These are phyloP conservation scores for Hsuehochloa calcarea DNA, from an alignment of 176 grass and related monocot species.

Conservation along the genomic window DNA sequence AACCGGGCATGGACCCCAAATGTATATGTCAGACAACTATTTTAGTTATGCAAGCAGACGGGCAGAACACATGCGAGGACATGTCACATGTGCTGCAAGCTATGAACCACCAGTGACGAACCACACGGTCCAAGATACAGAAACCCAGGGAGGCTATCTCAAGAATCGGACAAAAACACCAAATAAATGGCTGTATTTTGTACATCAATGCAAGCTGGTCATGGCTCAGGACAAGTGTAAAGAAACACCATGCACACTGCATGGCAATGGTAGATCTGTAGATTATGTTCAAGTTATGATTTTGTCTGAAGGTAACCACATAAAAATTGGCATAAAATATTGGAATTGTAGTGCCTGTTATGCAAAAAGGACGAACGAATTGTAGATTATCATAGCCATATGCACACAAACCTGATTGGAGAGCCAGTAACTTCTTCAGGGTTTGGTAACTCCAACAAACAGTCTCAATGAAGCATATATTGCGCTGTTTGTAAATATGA, in stretches of 20 bases:
- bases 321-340: too few species aligned
- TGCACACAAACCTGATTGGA: background rate
- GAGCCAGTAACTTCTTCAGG: background rate
- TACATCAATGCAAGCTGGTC: background rate
- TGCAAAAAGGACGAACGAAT: background rate
- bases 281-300: background rate
- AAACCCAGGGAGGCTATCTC: background rate
- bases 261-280: background rate
- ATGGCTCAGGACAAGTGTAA: background rate
- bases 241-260: background rate
- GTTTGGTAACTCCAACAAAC: background rate
- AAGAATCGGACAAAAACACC: slow-evolving; percentile 16
- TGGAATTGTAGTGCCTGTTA: too few species aligned
- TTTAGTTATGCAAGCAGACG: slow-evolving; percentile 25
- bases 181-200: slow-evolving; percentile 35
- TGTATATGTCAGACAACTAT: background rate
- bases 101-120: slow-evolving; percentile 36
- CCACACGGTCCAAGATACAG: slow-evolving; percentile 35
- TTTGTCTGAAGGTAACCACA: background rate
- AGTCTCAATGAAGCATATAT: background rate
- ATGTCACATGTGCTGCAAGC: slow-evolving; percentile 32
- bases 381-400: background rate
- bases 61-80: slow-evolving; percentile 2
- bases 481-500: background rate
- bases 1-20: background rate